Conservation (phyloP, 2,329 filamentous ascomycete genomes). For the Aspergillus sojae region DNA sequence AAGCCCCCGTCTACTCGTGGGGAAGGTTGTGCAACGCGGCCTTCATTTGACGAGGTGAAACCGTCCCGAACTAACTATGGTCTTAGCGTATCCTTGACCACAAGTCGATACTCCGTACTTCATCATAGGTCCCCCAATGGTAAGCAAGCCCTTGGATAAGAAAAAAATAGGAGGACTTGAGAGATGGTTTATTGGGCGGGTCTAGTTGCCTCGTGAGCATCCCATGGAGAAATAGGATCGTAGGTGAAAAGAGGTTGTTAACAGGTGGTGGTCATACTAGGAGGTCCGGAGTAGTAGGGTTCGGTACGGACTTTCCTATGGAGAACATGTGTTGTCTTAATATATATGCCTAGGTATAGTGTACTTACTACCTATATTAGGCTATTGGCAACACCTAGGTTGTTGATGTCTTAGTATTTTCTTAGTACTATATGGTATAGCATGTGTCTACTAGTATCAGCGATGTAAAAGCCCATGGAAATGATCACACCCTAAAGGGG, state of each 20-base stretch:
- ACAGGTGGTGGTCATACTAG: neutral
- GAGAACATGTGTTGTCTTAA: neutral
- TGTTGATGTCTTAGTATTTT: neutral
- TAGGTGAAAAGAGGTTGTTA: neutral
- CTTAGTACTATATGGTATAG: neutral
- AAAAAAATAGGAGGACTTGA: neutral
- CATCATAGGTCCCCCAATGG: neutral
- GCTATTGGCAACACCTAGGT: neutral
- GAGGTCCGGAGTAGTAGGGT: neutral
- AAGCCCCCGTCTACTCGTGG: neutral
- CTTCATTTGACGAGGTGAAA: conserved; percentile 6
- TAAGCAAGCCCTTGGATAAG: neutral
- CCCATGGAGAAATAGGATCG: neutral
- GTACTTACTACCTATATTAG: neutral
- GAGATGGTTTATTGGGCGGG: neutral
- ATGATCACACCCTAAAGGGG: neutral
- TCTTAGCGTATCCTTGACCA: conserved; percentile 1
- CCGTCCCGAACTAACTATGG: conserved; percentile 1
- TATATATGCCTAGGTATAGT: neutral
- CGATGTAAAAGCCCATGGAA: neutral
- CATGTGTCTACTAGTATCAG: neutral
- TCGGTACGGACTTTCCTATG: neutral
- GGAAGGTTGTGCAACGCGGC: neutral
- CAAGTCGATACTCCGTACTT: neutral
- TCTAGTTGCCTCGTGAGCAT: neutral